Evolutionary conservation across 192 early-diverging fungal species (phyloP), one percentile per base, ranked within the genome.

Genomic region (Gorgonomyces haynaldii): DNA sequence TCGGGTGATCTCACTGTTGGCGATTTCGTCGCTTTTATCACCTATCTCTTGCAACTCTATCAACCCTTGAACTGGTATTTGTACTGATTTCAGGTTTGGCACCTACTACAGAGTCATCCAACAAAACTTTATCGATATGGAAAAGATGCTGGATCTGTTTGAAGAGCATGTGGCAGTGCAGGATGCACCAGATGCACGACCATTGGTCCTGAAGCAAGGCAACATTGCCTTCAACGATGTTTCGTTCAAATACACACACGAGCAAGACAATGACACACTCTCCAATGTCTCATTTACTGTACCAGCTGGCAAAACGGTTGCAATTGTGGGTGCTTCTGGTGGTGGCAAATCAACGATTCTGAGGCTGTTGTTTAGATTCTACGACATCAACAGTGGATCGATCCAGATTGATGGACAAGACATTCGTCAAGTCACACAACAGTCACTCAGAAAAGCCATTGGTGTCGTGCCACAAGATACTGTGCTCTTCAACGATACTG

Each of bases 401-500:
- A 89, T 98, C 21, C 56, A 67, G 36, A 81, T 98, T 22, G 92
- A 98, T 45, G 88, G 91, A 2, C 83, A 86, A 56, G 82, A 87
- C 52, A 75, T 87, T 26, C 62, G 72, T 15, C 21, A 47, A 23
- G 76, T 82, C 23, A 76, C 65, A 0, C 87, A 86, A 53, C 51
- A 63, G 35, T 83, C 81, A 35, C 76, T 97, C 34, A 76, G 94
- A 12, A 61, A 71, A 22, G 72, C 74, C 35, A 87, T 97, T 44
- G 91, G 91, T 17, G 88, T 96, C 19, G 94, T 97, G 13, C 91
- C 94, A 13, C 74, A 77, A 51, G 91, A 96, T 60, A 93, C 91
- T 10, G 89, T 96, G 0, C 71, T 96, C 17, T 97, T 97, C 67
- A 98, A 98, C 61, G 88, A 96, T 44, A 84, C 89, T 15, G 81